Percentiles rank a stretch among this genome's conserved stretches.
phyloP scores from a whole-genome alignment of 2,329 filamentous ascomycete genomes.

The Grosmannia huntii region DNA sequence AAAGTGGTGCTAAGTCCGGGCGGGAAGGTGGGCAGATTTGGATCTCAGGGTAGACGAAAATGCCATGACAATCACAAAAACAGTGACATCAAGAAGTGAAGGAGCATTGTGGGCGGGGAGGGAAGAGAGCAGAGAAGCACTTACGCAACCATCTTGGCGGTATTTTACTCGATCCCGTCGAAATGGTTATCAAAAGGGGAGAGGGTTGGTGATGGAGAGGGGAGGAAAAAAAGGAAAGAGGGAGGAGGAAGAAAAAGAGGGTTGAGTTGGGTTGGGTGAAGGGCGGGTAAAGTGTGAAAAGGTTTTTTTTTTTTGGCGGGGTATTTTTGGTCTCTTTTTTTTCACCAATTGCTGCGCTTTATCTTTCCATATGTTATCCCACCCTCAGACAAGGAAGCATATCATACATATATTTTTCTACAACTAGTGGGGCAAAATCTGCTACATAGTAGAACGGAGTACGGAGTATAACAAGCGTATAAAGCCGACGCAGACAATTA shows the following conservation, averaged over 20 bases:
- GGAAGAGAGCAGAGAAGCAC: slow-evolving; percentile 28
- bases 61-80: not conserved
- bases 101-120: not conserved
- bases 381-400: not conserved
- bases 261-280: slow-evolving; percentile 4
- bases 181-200: slow-evolving; percentile 12
- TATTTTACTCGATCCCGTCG: slow-evolving; percentile 34
- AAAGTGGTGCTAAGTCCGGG: not conserved
- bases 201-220: slow-evolving; percentile 1
- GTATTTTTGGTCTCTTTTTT: slow-evolving; percentile 3
- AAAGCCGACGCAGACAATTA: not conserved
- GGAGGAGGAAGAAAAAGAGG: slow-evolving; percentile 2
- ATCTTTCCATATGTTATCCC: not conserved
- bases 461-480: not conserved
- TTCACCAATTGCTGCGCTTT: not conserved
- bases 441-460: not conserved
- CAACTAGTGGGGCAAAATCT: not conserved
- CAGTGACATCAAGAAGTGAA: not conserved
- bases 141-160: slow-evolving; percentile 99
- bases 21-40: not conserved
- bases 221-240: slow-evolving; percentile 1
- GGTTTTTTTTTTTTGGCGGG: slow-evolving; percentile 9
- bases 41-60: not conserved
- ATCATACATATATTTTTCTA: not conserved
- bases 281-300: slow-evolving; percentile 9